These are phyloP conservation scores for Begonia loranthoides DNA, from an alignment of 306 rosid genomes.

Conservation along the genomic window DNA sequence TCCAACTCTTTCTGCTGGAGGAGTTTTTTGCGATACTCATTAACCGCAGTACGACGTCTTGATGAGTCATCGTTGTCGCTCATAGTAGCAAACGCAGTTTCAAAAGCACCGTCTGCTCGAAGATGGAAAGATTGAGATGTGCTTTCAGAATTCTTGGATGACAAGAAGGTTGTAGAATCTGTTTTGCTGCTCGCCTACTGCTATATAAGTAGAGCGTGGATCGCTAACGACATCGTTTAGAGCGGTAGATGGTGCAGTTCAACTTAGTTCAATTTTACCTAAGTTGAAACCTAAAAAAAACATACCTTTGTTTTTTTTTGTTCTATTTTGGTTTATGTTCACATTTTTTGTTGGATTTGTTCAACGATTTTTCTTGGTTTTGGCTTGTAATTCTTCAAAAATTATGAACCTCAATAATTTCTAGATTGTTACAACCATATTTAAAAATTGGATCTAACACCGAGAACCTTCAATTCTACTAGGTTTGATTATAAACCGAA, in stretches of 20 bases:
- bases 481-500: too few species aligned
- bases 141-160: not conserved
- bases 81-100: conserved; percentile 19
- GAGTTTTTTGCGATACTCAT: conserved; percentile 67
- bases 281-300: too few species aligned
- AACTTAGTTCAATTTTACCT: not conserved
- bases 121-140: not conserved
- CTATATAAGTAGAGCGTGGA: not conserved
- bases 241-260: not conserved
- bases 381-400: too few species aligned
- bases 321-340: too few species aligned
- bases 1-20: conserved; percentile 89
- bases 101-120: conserved; percentile 1
- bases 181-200: not conserved
- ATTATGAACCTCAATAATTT: too few species aligned
- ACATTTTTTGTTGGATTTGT: too few species aligned
- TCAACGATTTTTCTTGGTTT: too few species aligned
- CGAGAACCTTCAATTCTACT: too few species aligned
- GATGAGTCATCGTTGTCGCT: conserved; percentile 55
- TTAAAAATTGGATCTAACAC: too few species aligned
- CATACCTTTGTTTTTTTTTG: too few species aligned
- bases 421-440: too few species aligned
- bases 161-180: conserved; percentile 3
- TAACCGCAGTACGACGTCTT: conserved; percentile 51
- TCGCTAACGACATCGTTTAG: not conserved